Evolutionary conservation across 129 eudicot genomes (phyloP).

Genomic region (Calendula officinalis): DNA sequence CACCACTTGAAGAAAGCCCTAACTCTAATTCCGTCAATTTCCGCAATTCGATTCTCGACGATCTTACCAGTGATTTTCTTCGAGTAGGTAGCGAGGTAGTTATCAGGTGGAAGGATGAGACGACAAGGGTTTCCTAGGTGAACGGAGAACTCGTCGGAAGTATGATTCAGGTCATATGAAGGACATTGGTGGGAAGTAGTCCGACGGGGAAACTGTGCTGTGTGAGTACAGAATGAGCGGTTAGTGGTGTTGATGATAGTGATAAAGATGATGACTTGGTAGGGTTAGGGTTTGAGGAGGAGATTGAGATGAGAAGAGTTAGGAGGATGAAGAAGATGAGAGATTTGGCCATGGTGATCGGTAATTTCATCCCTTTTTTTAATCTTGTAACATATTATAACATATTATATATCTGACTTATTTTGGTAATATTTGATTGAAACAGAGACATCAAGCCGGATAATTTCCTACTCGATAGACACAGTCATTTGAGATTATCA

Average conservation of each 20-base stretch:
- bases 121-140: conserved; percentile 41
- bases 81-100: conserved; percentile 82
- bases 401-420: conserved; percentile 19
- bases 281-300: conserved; percentile 26
- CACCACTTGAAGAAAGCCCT: conserved; percentile 88
- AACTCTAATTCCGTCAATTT: conserved; percentile 72
- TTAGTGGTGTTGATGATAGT: background rate
- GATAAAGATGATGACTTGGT: background rate
- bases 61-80: conserved; percentile 70
- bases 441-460: conserved; percentile 95
- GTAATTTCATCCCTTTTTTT: background rate
- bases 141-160: conserved; percentile 67
- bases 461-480: conserved; percentile 86
- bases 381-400: background rate
- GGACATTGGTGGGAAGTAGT: conserved; percentile 66
- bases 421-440: conserved; percentile 15
- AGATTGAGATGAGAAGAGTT: conserved; percentile 12
- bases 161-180: conserved; percentile 49
- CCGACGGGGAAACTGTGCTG: conserved; percentile 84
- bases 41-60: conserved; percentile 52
- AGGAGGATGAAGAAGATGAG: conserved; percentile 25
- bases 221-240: conserved; percentile 38
- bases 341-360: conserved; percentile 40
- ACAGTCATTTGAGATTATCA: conserved; percentile 78
- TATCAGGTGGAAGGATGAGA: conserved; percentile 95